phyloP scores from a whole-genome alignment of 2,329 filamentous ascomycete genomes.

The Fusarium clavum region DNA sequence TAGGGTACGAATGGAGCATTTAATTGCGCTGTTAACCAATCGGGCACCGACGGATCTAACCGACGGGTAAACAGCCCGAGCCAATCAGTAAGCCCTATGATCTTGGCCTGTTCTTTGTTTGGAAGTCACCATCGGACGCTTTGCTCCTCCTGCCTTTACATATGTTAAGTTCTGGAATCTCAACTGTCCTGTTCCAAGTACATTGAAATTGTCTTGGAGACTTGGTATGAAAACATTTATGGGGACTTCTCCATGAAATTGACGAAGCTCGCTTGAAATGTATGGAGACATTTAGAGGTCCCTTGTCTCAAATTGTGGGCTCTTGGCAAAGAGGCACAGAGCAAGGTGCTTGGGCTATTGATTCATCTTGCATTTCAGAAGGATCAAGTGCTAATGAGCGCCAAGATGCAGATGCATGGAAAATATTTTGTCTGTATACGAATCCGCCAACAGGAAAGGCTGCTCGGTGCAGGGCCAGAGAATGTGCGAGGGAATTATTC shows the following conservation, averaged over 20 bases:
- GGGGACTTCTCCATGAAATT: background rate
- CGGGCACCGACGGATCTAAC: background rate
- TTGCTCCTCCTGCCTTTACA: background rate
- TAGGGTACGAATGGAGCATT: background rate
- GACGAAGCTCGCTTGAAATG: background rate
- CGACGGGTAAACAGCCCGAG: background rate
- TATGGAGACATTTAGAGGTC: background rate
- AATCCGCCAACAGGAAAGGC: background rate
- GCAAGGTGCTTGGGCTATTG: background rate
- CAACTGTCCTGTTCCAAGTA: background rate
- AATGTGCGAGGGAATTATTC: background rate
- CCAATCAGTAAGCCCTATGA: background rate
- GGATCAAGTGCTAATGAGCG: background rate
- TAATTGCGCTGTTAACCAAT: rapidly evolving
- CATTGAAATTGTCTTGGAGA: background rate
- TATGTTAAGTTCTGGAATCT: background rate
- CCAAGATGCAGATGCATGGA: background rate
- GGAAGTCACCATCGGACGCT: background rate
- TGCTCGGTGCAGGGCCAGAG: background rate
- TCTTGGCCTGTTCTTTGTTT: background rate
- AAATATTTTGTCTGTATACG: background rate
- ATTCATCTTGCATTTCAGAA: background rate
- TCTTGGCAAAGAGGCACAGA: background rate
- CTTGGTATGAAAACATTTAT: background rate
- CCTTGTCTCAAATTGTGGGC: background rate